These are phyloP conservation scores for Phytophthora cactorum DNA, from an alignment of 352 stramenopile species.

Conservation along the genomic window DNA sequence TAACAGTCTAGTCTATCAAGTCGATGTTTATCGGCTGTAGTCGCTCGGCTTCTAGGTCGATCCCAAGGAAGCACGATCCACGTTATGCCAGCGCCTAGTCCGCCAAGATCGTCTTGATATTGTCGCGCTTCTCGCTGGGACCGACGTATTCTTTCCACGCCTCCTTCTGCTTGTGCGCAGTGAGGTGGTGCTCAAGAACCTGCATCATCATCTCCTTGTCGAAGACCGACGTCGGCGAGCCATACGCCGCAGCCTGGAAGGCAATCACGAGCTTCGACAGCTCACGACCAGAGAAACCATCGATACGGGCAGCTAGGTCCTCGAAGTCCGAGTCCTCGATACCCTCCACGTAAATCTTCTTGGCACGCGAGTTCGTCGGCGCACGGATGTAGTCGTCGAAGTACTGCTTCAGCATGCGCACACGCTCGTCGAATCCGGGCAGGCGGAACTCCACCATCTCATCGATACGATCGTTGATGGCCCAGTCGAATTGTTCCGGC, in stretches of 20 bases:
- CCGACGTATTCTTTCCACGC: constrained; percentile 90
- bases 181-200: constrained; percentile 94
- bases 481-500: constrained; percentile 98
- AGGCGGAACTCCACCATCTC: constrained; percentile 98
- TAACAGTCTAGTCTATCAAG: constrained; percentile 82
- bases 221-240: constrained; percentile 93
- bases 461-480: constrained; percentile 99
- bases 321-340: constrained; percentile 95
- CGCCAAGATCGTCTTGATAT: constrained; percentile 55
- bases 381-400: constrained; percentile 97
- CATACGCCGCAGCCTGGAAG: constrained; percentile 98
- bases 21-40: constrained; percentile 26
- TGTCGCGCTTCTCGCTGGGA: constrained; percentile 56
- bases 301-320: constrained; percentile 91
- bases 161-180: constrained; percentile 94
- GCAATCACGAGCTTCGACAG: constrained; percentile 99
- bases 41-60: constrained; percentile 17
- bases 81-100: constrained; percentile 44
- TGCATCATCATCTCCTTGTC: constrained; percentile 94
- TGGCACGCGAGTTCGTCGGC: constrained; percentile 86
- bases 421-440: constrained; percentile 93
- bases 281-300: constrained; percentile 98
- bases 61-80: constrained; percentile 10
- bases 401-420: constrained; percentile 98
- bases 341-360: constrained; percentile 91